Evolutionary conservation across 768 basidiomycete genomes (phyloP).

Genomic region (Lactifluus subvellereus): DNA sequence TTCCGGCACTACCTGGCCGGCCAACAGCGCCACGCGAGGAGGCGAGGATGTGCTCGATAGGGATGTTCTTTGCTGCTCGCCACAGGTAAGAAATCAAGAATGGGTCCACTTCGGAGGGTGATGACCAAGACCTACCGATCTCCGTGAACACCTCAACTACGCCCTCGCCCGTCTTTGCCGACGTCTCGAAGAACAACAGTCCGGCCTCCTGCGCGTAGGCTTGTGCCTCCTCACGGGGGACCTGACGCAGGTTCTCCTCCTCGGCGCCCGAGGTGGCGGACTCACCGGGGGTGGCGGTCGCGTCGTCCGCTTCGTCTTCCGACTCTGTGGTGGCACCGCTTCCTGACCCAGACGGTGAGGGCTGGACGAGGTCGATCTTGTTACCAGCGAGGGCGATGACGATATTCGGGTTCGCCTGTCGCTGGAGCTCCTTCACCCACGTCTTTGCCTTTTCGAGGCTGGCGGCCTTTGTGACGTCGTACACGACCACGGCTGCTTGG

Average conservation of each 20-base stretch:
- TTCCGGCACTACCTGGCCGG: constrained; percentile 52
- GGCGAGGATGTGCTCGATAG: constrained; percentile 91
- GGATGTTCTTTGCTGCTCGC: constrained; percentile 66
- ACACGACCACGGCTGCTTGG: constrained; percentile 96
- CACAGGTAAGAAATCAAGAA: not conserved
- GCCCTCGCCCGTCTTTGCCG: constrained; percentile 94
- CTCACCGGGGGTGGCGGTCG: constrained; percentile 82
- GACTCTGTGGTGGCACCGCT: constrained; percentile 52
- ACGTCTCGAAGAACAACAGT: constrained; percentile 94
- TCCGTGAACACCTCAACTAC: constrained; percentile 97
- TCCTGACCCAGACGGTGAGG: constrained; percentile 46
- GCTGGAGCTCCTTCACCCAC: constrained; percentile 98
- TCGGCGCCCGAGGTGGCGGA: constrained; percentile 47
- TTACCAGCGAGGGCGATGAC: constrained; percentile 98
- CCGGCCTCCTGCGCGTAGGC: constrained; percentile 94
- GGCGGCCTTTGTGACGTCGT: constrained; percentile 93
- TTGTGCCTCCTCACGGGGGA: constrained; percentile 90
- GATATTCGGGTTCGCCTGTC: constrained; percentile 98
- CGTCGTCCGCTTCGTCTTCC: constrained; percentile 89
- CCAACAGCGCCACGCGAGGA: constrained; percentile 67
- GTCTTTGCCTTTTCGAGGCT: constrained; percentile 98
- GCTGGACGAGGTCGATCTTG: constrained; percentile 87
- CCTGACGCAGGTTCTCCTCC: constrained; percentile 76
- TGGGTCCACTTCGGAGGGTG: not conserved
- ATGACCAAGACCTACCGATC: constrained; percentile 60